Evolutionary conservation across 257 asterid species (phyloP).

Genomic region (Haberlea rhodopensis): DNA sequence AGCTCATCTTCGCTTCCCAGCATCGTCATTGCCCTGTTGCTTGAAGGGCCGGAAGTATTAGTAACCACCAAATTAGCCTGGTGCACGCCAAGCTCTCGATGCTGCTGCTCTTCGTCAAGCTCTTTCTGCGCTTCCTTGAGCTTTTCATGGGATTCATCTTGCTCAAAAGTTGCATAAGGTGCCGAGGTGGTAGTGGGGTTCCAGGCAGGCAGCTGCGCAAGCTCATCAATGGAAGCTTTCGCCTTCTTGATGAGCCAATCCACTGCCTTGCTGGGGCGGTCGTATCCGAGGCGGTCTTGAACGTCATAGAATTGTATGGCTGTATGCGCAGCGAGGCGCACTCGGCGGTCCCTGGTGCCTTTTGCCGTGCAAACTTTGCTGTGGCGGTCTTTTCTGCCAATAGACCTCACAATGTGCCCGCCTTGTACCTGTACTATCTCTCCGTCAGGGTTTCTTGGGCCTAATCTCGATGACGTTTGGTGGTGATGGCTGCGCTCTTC

Average conservation of each 20-base stretch:
- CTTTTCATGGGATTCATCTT: constrained; percentile 32
- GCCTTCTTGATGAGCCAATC: constrained; percentile 97
- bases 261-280: constrained; percentile 99
- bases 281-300: constrained; percentile 96
- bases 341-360: constrained; percentile 98
- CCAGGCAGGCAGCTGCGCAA: constrained; percentile 95
- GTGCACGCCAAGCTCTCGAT: constrained; percentile 9
- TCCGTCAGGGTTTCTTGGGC: constrained; percentile 47
- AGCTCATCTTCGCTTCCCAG: constrained; percentile 30
- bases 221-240: constrained; percentile 86
- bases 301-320: constrained; percentile 98
- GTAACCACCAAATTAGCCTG: constrained; percentile 26
- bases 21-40: constrained; percentile 39
- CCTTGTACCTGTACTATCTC: constrained; percentile 96
- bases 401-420: constrained; percentile 96
- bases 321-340: constrained; percentile 95
- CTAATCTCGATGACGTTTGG: constrained; percentile 47
- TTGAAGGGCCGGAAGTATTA: constrained; percentile 34
- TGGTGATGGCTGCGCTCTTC: constrained; percentile 43
- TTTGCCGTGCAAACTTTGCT: constrained; percentile 99
- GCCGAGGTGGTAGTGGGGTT: constrained; percentile 54
- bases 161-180: constrained; percentile 29
- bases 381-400: constrained; percentile 96
- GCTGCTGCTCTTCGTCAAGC: constrained; percentile 18
- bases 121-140: constrained; percentile 9